These are phyloP conservation scores for Pythium rhizo-oryzae DNA, from an alignment of 352 stramenopile genomes.

Conservation along the genomic window DNA sequence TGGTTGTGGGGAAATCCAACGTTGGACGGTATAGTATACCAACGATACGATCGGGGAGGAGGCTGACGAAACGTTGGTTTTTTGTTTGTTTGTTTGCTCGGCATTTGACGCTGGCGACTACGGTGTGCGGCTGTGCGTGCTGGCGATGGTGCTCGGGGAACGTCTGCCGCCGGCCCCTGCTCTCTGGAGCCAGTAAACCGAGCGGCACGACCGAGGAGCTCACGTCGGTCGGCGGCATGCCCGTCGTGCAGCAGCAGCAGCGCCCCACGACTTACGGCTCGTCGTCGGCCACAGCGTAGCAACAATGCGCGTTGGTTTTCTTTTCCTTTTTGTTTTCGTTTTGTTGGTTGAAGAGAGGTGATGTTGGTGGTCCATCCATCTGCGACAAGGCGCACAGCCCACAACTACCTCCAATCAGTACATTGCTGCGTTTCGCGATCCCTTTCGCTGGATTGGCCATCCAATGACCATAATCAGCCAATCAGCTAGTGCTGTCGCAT, in stretches of 20 bases:
- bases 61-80: conserved; percentile 15
- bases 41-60: background rate
- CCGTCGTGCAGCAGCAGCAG: conserved; percentile 23
- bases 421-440: background rate
- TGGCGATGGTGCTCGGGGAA: conserved; percentile 16
- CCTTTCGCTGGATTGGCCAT: conserved; percentile 7
- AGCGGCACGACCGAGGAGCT: conserved; percentile 22
- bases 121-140: conserved; percentile 25
- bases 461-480: conserved; percentile 3
- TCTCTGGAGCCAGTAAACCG: conserved; percentile 45
- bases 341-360: background rate
- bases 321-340: background rate
- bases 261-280: conserved; percentile 28
- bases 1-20: conserved; percentile 15
- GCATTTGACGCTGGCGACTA: conserved; percentile 2
- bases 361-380: conserved; percentile 3
- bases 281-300: conserved; percentile 1
- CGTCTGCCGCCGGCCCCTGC: conserved; percentile 4
- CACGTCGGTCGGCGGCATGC: conserved; percentile 32
- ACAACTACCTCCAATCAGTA: conserved; percentile 1
- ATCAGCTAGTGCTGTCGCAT: background rate
- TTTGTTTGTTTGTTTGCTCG: background rate
- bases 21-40: background rate
- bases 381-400: conserved; percentile 1
- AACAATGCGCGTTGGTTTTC: too few relatives aligned